These are phyloP conservation scores for Dothistroma pini DNA, from an alignment of 2,329 filamentous ascomycete genomes.

Conservation along the genomic window DNA sequence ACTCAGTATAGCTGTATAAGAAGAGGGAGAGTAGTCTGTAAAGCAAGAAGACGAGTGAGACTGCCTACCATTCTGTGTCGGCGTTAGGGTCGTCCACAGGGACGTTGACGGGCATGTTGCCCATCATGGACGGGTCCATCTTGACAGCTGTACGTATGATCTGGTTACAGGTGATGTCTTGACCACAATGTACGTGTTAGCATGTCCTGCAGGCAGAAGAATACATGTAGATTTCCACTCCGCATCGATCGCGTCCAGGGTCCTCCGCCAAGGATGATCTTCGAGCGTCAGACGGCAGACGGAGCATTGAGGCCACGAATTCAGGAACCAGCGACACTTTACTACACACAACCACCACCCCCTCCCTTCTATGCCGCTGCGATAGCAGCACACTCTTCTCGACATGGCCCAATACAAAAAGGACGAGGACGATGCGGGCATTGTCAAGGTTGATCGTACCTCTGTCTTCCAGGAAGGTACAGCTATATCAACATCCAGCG, in stretches of 20 bases:
- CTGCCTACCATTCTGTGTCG: slow-evolving; percentile 87
- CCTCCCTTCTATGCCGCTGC: slow-evolving; percentile 18
- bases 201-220: background rate
- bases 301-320: background rate
- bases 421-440: slow-evolving; percentile 92
- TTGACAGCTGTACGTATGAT: slow-evolving; percentile 6
- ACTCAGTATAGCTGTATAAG: slow-evolving; percentile 18
- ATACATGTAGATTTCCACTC: background rate
- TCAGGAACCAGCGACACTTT: background rate
- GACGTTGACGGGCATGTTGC: slow-evolving; percentile 63
- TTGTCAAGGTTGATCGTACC: slow-evolving; percentile 97
- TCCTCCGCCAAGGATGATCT: background rate
- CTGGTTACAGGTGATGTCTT: background rate
- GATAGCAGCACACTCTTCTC: slow-evolving; percentile 15
- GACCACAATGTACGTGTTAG: background rate
- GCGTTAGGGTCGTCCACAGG: slow-evolving; percentile 93
- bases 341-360: background rate
- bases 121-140: slow-evolving; percentile 21
- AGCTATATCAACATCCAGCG: slow-evolving; percentile 28
- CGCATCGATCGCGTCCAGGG: background rate
- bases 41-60: slow-evolving; percentile 13
- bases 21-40: background rate
- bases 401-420: slow-evolving; percentile 97
- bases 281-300: slow-evolving; percentile 1
- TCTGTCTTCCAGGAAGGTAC: slow-evolving; percentile 98